Conservation (phyloP, 2,329 filamentous ascomycete genomes). For the Neurospora sp. region DNA sequence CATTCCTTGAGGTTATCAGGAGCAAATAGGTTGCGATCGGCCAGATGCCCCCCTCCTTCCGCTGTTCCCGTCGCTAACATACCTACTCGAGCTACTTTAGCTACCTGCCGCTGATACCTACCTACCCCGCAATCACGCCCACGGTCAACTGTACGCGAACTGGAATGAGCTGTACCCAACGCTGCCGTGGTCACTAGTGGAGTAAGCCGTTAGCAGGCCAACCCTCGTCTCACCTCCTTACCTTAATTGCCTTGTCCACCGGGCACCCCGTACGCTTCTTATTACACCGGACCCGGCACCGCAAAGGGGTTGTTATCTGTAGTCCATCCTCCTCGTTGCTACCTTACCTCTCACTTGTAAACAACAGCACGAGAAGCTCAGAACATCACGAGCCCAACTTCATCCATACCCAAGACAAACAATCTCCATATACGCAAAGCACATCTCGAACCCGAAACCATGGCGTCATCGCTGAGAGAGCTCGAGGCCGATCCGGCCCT, state of each 20-base stretch:
- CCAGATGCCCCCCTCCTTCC: not conserved
- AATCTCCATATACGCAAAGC: not conserved
- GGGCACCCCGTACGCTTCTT: not conserved
- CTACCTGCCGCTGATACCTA: not conserved
- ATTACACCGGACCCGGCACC: not conserved
- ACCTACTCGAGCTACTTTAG: not conserved
- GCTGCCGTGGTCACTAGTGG: not conserved
- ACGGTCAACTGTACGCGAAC: not conserved
- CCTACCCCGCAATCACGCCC: not conserved
- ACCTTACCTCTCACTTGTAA: not conserved
- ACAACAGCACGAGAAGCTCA: not conserved
- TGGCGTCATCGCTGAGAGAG: not conserved
- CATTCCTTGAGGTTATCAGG: not conserved
- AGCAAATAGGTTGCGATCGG: not conserved
- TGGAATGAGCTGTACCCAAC: not conserved
- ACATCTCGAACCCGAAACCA: not conserved
- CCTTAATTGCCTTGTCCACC: not conserved
- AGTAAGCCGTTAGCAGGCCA: not conserved
- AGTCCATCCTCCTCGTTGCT: not conserved
- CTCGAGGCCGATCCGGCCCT: conserved; percentile 51
- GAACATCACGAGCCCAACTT: not conserved
- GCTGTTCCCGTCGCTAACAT: not conserved
- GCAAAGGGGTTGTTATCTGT: not conserved
- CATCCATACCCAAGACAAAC: not conserved
- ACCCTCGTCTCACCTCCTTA: not conserved